Percentiles rank a stretch among this genome's conserved stretches.
Conservation (phyloP, 768 basidiomycete species). For the Floccularia luteovirens region DNA sequence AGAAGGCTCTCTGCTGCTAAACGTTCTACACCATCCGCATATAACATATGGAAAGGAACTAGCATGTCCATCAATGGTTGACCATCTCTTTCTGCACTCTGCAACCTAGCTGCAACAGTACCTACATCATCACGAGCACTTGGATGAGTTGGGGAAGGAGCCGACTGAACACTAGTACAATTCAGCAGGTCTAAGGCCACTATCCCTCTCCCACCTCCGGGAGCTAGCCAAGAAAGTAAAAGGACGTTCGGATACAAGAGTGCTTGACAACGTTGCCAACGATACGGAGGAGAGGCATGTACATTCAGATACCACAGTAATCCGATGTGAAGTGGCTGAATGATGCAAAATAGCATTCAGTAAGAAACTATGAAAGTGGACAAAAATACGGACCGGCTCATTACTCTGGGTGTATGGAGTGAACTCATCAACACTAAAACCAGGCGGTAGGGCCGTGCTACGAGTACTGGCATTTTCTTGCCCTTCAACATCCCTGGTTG, state of each 20-base stretch:
- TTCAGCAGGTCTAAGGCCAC: constrained; percentile 84
- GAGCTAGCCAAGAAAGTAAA: constrained; percentile 80
- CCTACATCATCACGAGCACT: constrained; percentile 82
- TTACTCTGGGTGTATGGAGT: constrained; percentile 40
- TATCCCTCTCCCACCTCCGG: constrained; percentile 76
- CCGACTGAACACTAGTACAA: constrained; percentile 79
- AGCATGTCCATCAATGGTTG: constrained; percentile 60
- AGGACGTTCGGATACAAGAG: constrained; percentile 80
- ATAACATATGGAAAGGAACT: constrained; percentile 88
- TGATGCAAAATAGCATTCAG: constrained; percentile 13
- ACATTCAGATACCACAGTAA: constrained; percentile 91
- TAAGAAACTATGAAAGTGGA: constrained; percentile 3
- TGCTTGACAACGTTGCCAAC: constrained; percentile 79
- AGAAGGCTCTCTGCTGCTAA: constrained; percentile 83
- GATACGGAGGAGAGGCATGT: constrained; percentile 70
- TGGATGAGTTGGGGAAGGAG: constrained; percentile 75
- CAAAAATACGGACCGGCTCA: constrained; percentile 32
- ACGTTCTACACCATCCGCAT: constrained; percentile 84
- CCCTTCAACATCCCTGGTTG: constrained; percentile 12
- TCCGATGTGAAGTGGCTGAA: constrained; percentile 82
- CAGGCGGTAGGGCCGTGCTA: constrained; percentile 28
- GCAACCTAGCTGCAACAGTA: constrained; percentile 67
- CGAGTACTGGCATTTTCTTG: constrained; percentile 18
- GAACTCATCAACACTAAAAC: constrained; percentile 36
- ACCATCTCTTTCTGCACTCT: constrained; percentile 40